Base-by-base conservation (phyloP, 2,329 filamentous ascomycete genomes). In the Hyphodiscus sp. region DNA sequence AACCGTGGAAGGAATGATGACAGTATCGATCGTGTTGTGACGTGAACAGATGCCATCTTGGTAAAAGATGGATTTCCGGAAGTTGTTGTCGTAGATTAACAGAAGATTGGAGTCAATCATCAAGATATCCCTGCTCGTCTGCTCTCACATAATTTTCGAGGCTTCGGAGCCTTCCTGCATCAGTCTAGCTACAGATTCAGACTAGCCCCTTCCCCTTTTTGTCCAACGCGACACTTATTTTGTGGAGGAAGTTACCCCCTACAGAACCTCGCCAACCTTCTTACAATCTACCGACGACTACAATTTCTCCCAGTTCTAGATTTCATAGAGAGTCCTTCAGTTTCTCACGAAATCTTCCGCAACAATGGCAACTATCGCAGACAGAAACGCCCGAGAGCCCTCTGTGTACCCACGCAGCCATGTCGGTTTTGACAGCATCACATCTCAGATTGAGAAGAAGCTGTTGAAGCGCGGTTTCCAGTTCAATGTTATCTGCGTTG, bases 351-450 rank as follows among this genome's bases (percentile, higher is more conserved):
- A 51, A 38, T 7, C 45, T 45, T 54, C 55, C 29, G 46, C 55
- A 58, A 58, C 52, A 58, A 69, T 69, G 66, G 65, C 67, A 53
- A 62, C 65, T 44, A 59, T 67, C 49, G 61, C 60, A 53, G 66
- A 67, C 43, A 62, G 65, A 63, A 59, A 66, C 45, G 61, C 59
- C 50, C 61, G 63, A 53, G 65, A 64, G 52, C 67, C 64, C 49
- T 67, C 67, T 19, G 67, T 87, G 72, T 94, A 89, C 76, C 94
- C 94, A 70, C 86, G 94, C 74, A 95, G 87, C 86, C 94, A 97
- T 81, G 94, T 99, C 74, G 94, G 94, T 83, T 99, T 99, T 80
- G 94, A 99, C 80, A 96, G 91, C 80, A 99, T 99, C 81, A 99
- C 94, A 67, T 91, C 87, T 65, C 94, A 99, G 81, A 99, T 99